Evolutionary conservation across 2,329 filamentous ascomycete species (phyloP), one percentile per base, ranked within the genome.

Genomic region (Monilinia laxa): DNA sequence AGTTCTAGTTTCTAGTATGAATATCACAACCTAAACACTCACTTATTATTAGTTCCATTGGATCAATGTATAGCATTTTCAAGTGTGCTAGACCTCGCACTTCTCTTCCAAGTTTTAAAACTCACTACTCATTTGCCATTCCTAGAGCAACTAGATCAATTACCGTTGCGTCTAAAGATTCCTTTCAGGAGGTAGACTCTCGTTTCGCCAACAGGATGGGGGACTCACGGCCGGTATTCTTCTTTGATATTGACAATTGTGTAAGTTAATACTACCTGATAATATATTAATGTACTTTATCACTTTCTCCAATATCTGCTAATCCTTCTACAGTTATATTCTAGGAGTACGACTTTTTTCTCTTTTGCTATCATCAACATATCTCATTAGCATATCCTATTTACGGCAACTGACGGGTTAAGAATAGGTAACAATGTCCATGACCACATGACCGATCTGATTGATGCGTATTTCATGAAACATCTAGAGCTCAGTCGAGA

Each of bases 241-340:
- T 86, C 78, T 98, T 97, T 76, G 95, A 99, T 77, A 98, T 99
- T 76, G 95, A 99, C 83, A 99, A 99, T 76, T 99, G 96, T 79
- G 86, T 88, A 81, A 70, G 85, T 81, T 76, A 95, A 99, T 77
- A 98, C 98, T 35, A 35, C 31, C 31, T 35, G 99, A 35, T 76
- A 99, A 95, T 79, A 85, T 87, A 81, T 69, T 84, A 81, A 40
- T 56, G 25, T n/a, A 3, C 0, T 7, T 40, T 16, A 1, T 35
- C 31, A 35, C 31, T 35, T 35, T 35, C 31, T 35, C 5, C 5
- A 6, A 25, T 56, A 49, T 2, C 28, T 35, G 40, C 42, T 66
- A 25, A 62, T 18, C 20, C 10, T 7, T 6, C 23, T 28, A 54
- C 64, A 87, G 84, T 86, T 98, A 66, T 98, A 97, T 75, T 88